Evolutionary conservation across 1,284 basidiomycete genomes (phyloP).

Genomic region (Golubevia sp.): DNA sequence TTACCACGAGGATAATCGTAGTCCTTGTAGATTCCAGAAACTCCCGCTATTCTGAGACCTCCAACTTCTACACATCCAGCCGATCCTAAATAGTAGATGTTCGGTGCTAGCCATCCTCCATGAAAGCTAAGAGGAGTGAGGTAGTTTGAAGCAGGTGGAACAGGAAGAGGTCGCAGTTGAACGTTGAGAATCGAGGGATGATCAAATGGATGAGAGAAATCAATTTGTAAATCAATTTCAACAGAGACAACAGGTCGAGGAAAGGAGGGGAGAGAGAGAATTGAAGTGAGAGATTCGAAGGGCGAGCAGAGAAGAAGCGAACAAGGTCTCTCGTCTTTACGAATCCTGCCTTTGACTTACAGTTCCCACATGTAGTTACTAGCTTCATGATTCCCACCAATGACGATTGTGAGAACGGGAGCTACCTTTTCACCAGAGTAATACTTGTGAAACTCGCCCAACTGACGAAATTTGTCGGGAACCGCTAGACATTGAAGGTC

Average conservation of each 20-base stretch:
- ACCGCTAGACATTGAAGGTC: constrained; percentile 91
- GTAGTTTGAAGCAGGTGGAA: background rate
- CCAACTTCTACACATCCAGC: constrained; percentile 88
- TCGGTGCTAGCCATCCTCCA: constrained; percentile 76
- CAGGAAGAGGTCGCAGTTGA: background rate
- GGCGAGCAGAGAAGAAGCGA: background rate
- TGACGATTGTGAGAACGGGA: constrained; percentile 86
- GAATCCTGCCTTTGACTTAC: constrained; percentile 64
- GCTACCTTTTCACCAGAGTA: constrained; percentile 82
- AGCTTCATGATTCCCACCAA: constrained; percentile 97
- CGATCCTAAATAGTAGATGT: constrained; percentile 94
- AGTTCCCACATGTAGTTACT: constrained; percentile 97
- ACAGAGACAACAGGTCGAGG: constrained; percentile 6
- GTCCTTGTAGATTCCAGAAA: constrained; percentile 88
- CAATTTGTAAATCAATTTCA: background rate
- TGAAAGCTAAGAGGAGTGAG: constrained; percentile 23
- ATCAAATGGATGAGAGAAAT: background rate
- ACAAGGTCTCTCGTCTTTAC: background rate
- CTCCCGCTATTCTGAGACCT: constrained; percentile 77
- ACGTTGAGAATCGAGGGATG: background rate
- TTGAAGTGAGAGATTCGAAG: constrained; percentile 12
- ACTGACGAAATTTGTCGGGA: constrained; percentile 81
- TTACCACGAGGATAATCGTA: constrained; percentile 70
- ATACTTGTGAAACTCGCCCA: constrained; percentile 76
- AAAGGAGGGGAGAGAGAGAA: background rate